These are phyloP conservation scores for Agaricales sp. DNA, from an alignment of 1,284 basidiomycete genomes.

Conservation along the genomic window DNA sequence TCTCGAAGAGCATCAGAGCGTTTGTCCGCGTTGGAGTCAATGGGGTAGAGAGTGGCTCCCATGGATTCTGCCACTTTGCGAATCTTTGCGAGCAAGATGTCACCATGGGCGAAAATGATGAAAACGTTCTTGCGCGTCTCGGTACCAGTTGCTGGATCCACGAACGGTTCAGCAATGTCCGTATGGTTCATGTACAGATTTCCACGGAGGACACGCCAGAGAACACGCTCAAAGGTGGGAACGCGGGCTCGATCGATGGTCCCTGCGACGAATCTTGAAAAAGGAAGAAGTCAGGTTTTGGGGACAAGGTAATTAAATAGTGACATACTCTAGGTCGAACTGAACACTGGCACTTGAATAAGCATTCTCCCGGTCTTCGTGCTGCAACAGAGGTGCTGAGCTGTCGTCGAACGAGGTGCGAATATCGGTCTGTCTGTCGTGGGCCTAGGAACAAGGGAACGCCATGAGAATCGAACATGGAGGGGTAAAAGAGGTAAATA, in stretches of 20 bases:
- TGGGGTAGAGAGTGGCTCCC: slow-evolving; percentile 94
- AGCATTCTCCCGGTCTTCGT: slow-evolving; percentile 77
- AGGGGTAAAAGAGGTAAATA: slow-evolving; percentile 6
- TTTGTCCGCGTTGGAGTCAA: slow-evolving; percentile 90
- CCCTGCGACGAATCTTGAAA: slow-evolving; percentile 80
- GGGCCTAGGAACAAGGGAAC: slow-evolving; percentile 44
- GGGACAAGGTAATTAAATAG: slow-evolving; percentile 3
- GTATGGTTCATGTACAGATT: slow-evolving; percentile 99
- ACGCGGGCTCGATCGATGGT: slow-evolving; percentile 92
- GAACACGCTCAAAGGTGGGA: slow-evolving; percentile 92
- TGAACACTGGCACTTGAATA: slow-evolving; percentile 41
- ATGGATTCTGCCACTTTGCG: slow-evolving; percentile 98
- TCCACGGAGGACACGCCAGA: slow-evolving; percentile 96
- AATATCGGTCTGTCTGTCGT: slow-evolving; percentile 70
- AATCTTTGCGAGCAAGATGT: slow-evolving; percentile 90
- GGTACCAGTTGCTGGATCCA: slow-evolving; percentile 72
- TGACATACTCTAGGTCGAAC: slow-evolving; percentile 79
- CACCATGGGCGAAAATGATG: slow-evolving; percentile 98
- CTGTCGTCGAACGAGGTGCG: slow-evolving; percentile 90
- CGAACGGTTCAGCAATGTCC: slow-evolving; percentile 90
- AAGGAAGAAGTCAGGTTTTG: slow-evolving; percentile 7
- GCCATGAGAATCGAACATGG: slow-evolving; percentile 8
- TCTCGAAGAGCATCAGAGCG: slow-evolving; percentile 86
- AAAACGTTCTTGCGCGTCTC: slow-evolving; percentile 97
- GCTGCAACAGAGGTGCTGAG: slow-evolving; percentile 84